Base-by-base conservation (phyloP, 352 stramenopile species). In the Blastocystis sp. region DNA sequence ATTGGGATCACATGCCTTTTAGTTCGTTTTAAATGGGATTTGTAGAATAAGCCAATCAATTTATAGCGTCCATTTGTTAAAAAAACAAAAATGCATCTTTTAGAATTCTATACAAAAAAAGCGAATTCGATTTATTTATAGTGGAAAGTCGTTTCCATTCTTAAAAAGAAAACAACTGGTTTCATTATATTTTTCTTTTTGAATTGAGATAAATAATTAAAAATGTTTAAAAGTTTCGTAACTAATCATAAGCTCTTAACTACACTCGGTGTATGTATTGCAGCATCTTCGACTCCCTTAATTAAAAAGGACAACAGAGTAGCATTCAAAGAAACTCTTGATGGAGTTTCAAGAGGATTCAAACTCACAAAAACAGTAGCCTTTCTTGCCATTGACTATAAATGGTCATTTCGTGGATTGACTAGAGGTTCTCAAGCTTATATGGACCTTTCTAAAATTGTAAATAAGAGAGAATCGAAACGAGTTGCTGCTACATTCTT, bases 231-330 rank as follows among this genome's bases (percentile, higher is more conserved):
- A 9, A 16, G 11, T 18, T 43, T 62, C 54, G 18, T 31, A 21
- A 52, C 10, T 28, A 46, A 45, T 27, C 52, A 62, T 34, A 62
- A 62, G 28, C 13, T 62, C 2, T n/a, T 62, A 6, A 52, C 52
- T 2, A 19, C 35, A n/a, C 37, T 46, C 10, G 21, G 9, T 2
- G 34, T 16, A 13, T 27, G 32, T 19, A 21, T 24, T 13, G 7
- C 7, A 30, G 52, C 13, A 2, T 3, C 18, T 4, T 28, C 25
- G 19, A 19, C 31, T 3, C 40, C 36, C 30, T 28, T 62, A 4
- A 1, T 62, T 16, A 52, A 62, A 4, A n/a, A 37, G 11, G 35
- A 62, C 9, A 62, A 62, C 30, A 62, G 52, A 2, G 23, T 62
- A 18, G 35, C 36, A 10, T 23, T 35, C 4, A 11, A 34, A 6